These are phyloP conservation scores for Phragmites australis DNA, from an alignment of 176 grass and related monocot species.

Conservation along the genomic window DNA sequence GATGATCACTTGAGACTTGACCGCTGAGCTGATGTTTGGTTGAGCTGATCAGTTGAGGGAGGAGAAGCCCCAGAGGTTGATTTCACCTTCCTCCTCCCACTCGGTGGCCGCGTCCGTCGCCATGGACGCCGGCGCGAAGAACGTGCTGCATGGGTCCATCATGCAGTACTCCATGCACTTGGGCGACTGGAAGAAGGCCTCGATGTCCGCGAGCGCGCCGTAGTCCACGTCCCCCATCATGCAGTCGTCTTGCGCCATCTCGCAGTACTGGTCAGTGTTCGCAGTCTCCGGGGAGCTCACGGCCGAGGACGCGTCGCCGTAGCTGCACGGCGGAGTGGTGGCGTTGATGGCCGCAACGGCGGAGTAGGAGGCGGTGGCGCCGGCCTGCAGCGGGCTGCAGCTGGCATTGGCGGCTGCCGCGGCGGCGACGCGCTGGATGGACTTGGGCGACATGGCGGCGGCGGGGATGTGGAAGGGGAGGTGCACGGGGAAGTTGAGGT, in stretches of 20 bases:
- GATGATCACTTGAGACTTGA: conserved; percentile 11
- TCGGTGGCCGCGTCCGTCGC: conserved; percentile 44
- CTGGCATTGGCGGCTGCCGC: conserved; percentile 61
- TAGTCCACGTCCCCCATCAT: conserved; percentile 31
- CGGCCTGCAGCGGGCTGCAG: conserved; percentile 20
- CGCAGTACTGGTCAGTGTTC: neutral
- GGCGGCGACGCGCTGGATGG: conserved; percentile 81
- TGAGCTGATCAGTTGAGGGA: conserved; percentile 43
- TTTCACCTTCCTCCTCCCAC: conserved; percentile 81
- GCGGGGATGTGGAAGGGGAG: conserved; percentile 65
- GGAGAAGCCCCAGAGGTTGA: conserved; percentile 88
- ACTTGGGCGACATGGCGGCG: conserved; percentile 90
- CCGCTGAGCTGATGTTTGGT: conserved; percentile 16
- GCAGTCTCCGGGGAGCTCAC: conserved; percentile 45
- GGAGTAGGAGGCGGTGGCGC: neutral
- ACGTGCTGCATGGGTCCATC: conserved; percentile 64
- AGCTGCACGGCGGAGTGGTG: conserved; percentile 11
- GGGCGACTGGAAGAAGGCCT: conserved; percentile 88
- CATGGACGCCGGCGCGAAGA: conserved; percentile 56
- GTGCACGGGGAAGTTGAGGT: conserved; percentile 82
- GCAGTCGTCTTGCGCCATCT: conserved; percentile 21
- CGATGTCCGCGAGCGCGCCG: conserved; percentile 62
- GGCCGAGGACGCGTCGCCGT: conserved; percentile 26
- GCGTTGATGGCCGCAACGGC: neutral
- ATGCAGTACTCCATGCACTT: conserved; percentile 84